These are phyloP conservation scores for Moelleriella libera DNA, from an alignment of 2,329 filamentous ascomycete species.

Conservation along the genomic window DNA sequence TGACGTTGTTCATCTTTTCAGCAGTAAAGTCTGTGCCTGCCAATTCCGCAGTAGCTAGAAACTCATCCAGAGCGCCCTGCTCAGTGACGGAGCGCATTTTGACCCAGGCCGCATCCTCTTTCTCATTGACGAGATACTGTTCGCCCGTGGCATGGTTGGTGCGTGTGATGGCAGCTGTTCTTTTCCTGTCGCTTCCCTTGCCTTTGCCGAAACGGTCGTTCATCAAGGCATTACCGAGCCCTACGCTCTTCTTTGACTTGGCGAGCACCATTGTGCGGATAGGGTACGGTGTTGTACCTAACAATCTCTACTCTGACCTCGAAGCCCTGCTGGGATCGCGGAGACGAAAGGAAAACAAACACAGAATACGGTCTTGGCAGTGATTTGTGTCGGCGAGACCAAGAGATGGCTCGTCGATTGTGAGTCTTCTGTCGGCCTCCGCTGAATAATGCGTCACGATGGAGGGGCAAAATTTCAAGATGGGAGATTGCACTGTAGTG, in stretches of 20 bases:
- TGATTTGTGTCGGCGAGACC: too few species aligned
- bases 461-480: constrained; percentile 33
- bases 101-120: constrained; percentile 87
- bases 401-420: too few species aligned
- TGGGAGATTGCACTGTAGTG: constrained; percentile 15
- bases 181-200: constrained; percentile 72
- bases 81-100: constrained; percentile 99
- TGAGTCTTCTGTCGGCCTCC: not conserved
- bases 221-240: constrained; percentile 95
- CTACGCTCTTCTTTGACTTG: constrained; percentile 91
- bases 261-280: constrained; percentile 42
- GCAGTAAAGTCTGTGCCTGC: constrained; percentile 98
- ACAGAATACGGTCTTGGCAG: too few species aligned
- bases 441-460: constrained; percentile 26
- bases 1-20: constrained; percentile 97
- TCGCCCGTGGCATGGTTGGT: constrained; percentile 72
- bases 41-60: constrained; percentile 85
- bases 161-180: constrained; percentile 42
- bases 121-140: constrained; percentile 82
- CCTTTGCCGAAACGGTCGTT: constrained; percentile 95
- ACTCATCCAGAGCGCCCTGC: constrained; percentile 92
- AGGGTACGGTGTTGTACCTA: not conserved
- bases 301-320: too few species aligned
- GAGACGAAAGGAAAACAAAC: too few species aligned
- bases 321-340: too few species aligned